Conservation (phyloP, 2,329 filamentous ascomycete species). For the Sporothrix brunneoviolacea region DNA sequence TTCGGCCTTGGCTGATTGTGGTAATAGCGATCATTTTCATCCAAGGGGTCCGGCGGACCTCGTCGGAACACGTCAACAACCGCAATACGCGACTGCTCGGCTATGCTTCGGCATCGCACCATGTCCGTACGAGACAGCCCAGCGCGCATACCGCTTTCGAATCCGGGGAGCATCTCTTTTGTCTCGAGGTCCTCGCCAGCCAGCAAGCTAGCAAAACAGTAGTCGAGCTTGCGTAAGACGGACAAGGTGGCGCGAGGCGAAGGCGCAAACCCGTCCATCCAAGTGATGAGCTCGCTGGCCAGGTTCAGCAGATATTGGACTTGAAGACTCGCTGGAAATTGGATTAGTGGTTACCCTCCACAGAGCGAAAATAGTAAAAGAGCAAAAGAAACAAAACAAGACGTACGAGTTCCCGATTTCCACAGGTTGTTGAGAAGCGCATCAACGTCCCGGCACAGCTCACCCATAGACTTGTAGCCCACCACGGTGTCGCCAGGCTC, state of each 20-base stretch:
- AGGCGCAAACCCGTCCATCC: constrained; percentile 65
- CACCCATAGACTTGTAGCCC: constrained; percentile 55
- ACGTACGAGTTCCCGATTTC: constrained; percentile 77
- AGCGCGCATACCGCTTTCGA: constrained; percentile 48
- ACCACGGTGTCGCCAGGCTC: constrained; percentile 41
- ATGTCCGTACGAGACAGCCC: constrained; percentile 77
- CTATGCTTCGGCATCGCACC: constrained; percentile 75
- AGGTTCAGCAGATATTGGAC: constrained; percentile 77
- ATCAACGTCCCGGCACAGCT: constrained; percentile 69
- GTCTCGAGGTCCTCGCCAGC: constrained; percentile 60
- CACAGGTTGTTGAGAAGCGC: constrained; percentile 73
- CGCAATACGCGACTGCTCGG: constrained; percentile 65
- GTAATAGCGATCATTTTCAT: background rate
- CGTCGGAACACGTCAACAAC: constrained; percentile 62
- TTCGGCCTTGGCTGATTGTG: background rate
- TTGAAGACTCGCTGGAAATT: constrained; percentile 60
- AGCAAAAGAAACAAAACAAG: background rate
- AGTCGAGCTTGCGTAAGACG: constrained; percentile 71
- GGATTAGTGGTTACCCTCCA: no score
- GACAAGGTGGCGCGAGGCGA: constrained; percentile 62
- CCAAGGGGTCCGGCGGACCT: constrained; percentile 11
- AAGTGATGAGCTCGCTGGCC: constrained; percentile 64
- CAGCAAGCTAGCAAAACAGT: constrained; percentile 72
- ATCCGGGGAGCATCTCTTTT: constrained; percentile 61
- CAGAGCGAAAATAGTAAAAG: no score